These are phyloP conservation scores for Cryomyces minteri DNA, from an alignment of 495 filamentous ascomycete genomes.

Conservation along the genomic window DNA sequence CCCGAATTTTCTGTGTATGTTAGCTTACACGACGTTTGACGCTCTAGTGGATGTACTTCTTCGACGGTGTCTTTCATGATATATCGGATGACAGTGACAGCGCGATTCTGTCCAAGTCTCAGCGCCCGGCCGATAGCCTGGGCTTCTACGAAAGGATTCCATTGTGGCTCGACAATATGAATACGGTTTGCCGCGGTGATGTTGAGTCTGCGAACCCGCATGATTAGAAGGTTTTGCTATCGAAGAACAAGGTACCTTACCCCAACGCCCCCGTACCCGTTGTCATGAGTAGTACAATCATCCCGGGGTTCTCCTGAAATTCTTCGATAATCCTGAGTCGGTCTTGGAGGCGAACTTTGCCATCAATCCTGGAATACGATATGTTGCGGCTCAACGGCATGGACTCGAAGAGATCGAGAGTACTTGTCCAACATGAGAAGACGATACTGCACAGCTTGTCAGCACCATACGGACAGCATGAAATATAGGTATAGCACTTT, in stretches of 20 bases:
- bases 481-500: too few species aligned
- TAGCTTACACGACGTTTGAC: not conserved
- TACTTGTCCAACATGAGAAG: conserved; percentile 1
- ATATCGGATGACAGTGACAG: conserved; percentile 2
- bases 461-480: too few species aligned
- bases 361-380: not conserved
- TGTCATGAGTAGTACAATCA: conserved; percentile 3
- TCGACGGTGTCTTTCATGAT: conserved; percentile 5
- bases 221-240: not conserved
- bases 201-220: not conserved
- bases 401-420: not conserved
- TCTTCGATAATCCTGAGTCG: not conserved
- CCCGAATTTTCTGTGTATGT: not conserved
- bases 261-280: conserved; percentile 4
- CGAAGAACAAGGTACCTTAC: not conserved
- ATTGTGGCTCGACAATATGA: conserved; percentile 3
- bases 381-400: not conserved
- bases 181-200: conserved; percentile 2
- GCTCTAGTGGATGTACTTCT: not conserved
- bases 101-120: conserved; percentile 1
- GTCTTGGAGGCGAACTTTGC: not conserved
- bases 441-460: not conserved
- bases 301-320: not conserved
- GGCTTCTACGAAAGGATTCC: conserved; percentile 2
- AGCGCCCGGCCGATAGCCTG: conserved; percentile 3